phyloP scores from a whole-genome alignment of 2,329 filamentous ascomycete genomes.

The Diaporthe sp. region DNA sequence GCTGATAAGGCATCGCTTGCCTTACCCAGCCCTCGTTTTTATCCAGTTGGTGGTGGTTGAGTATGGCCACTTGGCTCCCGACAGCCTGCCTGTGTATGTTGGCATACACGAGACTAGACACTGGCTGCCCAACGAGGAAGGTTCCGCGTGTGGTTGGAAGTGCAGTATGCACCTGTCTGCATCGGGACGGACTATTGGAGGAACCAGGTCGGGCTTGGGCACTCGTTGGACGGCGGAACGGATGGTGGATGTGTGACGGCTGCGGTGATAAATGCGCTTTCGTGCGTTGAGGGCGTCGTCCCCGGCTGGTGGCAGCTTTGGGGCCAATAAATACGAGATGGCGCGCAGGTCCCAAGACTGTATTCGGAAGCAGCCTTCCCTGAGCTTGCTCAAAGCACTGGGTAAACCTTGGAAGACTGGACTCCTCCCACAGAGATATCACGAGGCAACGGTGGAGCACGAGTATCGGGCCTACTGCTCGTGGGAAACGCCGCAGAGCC shows the following conservation, averaged over 20 bases:
- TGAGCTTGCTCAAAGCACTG: not conserved
- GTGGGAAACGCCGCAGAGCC: not conserved
- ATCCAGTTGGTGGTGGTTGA: not conserved
- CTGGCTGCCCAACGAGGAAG: not conserved
- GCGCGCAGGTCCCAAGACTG: not conserved
- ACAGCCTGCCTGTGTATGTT: not conserved
- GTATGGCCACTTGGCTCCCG: not conserved
- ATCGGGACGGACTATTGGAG: slow-evolving; percentile 25
- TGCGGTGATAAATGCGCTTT: slow-evolving; percentile 4
- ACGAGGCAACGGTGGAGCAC: not conserved
- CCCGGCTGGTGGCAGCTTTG: not conserved
- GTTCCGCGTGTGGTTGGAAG: not conserved
- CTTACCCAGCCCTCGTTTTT: not conserved
- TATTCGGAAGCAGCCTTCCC: not conserved
- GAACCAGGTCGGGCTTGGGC: not conserved
- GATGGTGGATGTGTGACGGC: slow-evolving; percentile 10
- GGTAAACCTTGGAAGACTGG: not conserved
- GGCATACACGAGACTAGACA: not conserved
- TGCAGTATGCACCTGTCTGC: slow-evolving; percentile 20
- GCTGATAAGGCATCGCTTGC: not conserved
- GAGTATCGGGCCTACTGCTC: too few relatives aligned
- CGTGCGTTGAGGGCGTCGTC: not conserved
- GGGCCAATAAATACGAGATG: slow-evolving; percentile 11
- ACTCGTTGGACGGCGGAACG: slow-evolving; percentile 15
- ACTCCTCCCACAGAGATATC: too few relatives aligned